A percentile compares a stretch with the other conserved stretches of the same genome.
phyloP scores from a whole-genome alignment of 306 rosid genomes.

The Trifolium pratense region DNA sequence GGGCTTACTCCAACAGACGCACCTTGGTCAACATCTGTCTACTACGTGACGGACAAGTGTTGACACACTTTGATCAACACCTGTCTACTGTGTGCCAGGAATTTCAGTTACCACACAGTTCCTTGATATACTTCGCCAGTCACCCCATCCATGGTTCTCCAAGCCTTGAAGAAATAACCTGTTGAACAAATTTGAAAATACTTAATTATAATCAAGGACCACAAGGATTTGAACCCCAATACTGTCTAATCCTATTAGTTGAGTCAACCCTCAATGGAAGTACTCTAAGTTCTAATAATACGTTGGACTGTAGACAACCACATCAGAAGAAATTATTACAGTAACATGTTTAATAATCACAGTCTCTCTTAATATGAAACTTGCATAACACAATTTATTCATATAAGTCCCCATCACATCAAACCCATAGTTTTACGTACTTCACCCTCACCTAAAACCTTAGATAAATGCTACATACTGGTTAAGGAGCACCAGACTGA shows the following conservation, averaged over 20 bases:
- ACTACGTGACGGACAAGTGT: no score
- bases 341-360: conserved; percentile 6
- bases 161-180: conserved; percentile 89
- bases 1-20: no score
- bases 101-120: conserved; percentile 87
- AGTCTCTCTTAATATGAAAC: conserved; percentile 6
- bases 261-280: conserved; percentile 7
- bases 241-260: background rate
- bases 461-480: conserved; percentile 29
- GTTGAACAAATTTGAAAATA: conserved; percentile 27
- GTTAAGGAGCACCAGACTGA: conserved; percentile 11
- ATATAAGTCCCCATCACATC: background rate
- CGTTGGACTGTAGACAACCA: background rate
- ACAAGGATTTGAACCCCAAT: background rate
- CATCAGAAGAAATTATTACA: conserved; percentile 25
- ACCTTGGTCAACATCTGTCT: no score
- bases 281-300: background rate
- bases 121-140: conserved; percentile 91
- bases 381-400: background rate
- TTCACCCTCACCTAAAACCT: conserved; percentile 15
- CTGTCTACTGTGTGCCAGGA: no score
- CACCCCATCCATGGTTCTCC: conserved; percentile 86
- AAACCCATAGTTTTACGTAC: conserved; percentile 7
- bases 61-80: no score
- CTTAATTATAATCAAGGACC: background rate